A percentile compares a stretch with the other conserved stretches of the same genome.
Conservation (phyloP, 1,284 basidiomycete species). For the Cutaneotrichosporon curvatum region DNA sequence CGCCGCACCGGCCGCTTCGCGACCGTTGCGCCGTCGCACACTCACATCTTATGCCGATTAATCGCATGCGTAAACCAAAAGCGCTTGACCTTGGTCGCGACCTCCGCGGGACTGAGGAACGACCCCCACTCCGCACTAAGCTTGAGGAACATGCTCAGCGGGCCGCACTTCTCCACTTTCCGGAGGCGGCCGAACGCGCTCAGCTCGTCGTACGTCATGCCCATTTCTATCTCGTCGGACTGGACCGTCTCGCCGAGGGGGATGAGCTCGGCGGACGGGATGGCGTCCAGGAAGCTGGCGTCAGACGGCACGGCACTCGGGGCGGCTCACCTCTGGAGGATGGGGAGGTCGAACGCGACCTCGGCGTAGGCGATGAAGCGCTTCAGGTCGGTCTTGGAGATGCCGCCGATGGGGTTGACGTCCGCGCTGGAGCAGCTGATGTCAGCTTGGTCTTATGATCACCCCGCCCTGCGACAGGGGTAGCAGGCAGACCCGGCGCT, state of each 20-base stretch:
- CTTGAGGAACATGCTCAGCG: constrained; percentile 94
- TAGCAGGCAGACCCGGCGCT: too few species aligned
- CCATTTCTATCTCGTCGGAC: constrained; percentile 96
- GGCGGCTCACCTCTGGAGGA: constrained; percentile 51
- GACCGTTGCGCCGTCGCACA: background rate
- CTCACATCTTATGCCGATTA: constrained; percentile 92
- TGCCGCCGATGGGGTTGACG: constrained; percentile 95
- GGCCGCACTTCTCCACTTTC: constrained; percentile 95
- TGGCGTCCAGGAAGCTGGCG: constrained; percentile 75
- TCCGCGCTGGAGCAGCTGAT: constrained; percentile 64
- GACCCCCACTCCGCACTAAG: constrained; percentile 84
- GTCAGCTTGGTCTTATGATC: background rate
- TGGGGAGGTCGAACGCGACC: constrained; percentile 71
- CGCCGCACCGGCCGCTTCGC: too few species aligned
- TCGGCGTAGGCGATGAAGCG: constrained; percentile 84
- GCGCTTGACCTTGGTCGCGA: constrained; percentile 92
- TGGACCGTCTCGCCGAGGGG: constrained; percentile 92
- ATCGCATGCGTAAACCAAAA: constrained; percentile 97
- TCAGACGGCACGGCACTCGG: too few species aligned
- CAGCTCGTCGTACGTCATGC: constrained; percentile 98
- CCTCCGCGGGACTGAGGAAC: constrained; percentile 68
- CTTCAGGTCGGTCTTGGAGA: constrained; percentile 96
- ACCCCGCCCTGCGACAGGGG: too few species aligned
- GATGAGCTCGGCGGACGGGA: constrained; percentile 93
- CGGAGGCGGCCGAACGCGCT: constrained; percentile 86